Conservation (phyloP, 2,329 filamentous ascomycete genomes). For the Pseudocercospora ulei region DNA sequence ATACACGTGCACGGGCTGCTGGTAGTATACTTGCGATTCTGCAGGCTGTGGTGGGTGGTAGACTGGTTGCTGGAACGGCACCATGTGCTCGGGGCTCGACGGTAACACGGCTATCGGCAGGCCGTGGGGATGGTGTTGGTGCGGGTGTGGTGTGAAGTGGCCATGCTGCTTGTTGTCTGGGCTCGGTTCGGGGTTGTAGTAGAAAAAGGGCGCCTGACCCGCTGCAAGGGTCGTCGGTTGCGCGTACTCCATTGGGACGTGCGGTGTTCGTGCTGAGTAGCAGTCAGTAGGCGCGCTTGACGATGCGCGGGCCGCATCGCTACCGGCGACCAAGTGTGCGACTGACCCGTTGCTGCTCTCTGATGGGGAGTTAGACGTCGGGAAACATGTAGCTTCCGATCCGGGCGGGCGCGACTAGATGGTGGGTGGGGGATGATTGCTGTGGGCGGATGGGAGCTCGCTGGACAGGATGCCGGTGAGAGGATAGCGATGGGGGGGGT, state of each 20-base stretch:
- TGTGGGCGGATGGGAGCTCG: conserved; percentile 16
- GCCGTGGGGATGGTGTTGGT: conserved; percentile 45
- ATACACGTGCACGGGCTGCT: conserved; percentile 44
- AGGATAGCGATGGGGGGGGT: conserved; percentile 17
- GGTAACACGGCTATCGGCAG: conserved; percentile 39
- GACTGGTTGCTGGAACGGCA: conserved; percentile 48
- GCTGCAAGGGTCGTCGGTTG: conserved; percentile 44
- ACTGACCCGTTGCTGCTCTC: conserved; percentile 19
- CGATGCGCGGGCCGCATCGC: conserved; percentile 18
- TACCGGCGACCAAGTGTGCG: conserved; percentile 11
- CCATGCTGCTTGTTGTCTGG: conserved; percentile 64
- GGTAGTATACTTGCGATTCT: conserved; percentile 31
- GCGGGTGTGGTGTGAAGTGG: conserved; percentile 52
- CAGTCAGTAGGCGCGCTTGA: conserved; percentile 20
- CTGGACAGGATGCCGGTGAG: conserved; percentile 21
- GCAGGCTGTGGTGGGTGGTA: conserved; percentile 33
- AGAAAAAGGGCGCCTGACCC: conserved; percentile 71
- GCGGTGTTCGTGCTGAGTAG: conserved; percentile 19
- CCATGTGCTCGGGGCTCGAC: conserved; percentile 41
- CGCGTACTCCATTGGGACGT: conserved; percentile 33
- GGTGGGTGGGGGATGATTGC: too few species aligned
- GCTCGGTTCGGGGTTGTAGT: conserved; percentile 70
- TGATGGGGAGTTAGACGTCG: conserved; percentile 13
- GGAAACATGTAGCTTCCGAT: conserved; percentile 21
- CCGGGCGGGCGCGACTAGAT: conserved; percentile 16